Conservation (phyloP, 1,284 basidiomycete species). For the Waitea zeae region DNA sequence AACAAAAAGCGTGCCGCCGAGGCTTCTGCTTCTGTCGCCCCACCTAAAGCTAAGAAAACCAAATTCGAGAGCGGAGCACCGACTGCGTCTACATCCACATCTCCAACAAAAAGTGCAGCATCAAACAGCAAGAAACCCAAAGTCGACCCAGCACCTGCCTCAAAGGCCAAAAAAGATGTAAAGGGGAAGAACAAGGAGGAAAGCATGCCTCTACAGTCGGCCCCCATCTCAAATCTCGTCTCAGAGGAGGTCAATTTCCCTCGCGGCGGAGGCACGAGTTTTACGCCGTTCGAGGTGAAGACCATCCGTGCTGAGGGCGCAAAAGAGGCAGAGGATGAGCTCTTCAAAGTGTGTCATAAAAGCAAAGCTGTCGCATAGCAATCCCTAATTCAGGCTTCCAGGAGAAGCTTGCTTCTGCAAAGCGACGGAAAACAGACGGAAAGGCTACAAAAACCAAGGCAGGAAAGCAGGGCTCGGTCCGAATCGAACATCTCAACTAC, state of each 20-base stretch:
- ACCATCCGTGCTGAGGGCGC: conserved; percentile 70
- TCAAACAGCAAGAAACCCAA: too few relatives aligned
- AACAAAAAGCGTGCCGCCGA: too few relatives aligned
- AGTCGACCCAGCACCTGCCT: too few relatives aligned
- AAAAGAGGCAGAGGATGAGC: conserved; percentile 69
- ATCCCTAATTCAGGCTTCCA: conserved; percentile 5
- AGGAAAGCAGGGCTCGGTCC: conserved; percentile 23
- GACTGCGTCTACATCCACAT: too few relatives aligned
- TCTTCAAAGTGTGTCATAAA: conserved; percentile 37
- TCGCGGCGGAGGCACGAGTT: conserved; percentile 68
- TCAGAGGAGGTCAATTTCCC: conserved; percentile 86
- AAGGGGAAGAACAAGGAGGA: too few relatives aligned
- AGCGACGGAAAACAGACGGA: conserved; percentile 32
- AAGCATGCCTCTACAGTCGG: too few relatives aligned
- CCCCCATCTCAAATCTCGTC: conserved; percentile 22
- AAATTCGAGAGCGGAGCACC: too few relatives aligned
- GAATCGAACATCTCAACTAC: conserved; percentile 90
- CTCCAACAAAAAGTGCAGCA: too few relatives aligned
- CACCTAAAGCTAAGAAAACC: too few relatives aligned
- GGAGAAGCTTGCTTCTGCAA: conserved; percentile 22
- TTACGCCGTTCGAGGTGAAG: conserved; percentile 88
- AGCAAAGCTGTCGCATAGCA: conserved; percentile 5
- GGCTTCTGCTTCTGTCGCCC: too few relatives aligned
- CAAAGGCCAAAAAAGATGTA: too few relatives aligned
- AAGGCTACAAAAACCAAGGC: conserved; percentile 16